These are phyloP conservation scores for Wickerhamomyces sp. DNA, from an alignment of 1,139 yeast species.

Conservation along the genomic window DNA sequence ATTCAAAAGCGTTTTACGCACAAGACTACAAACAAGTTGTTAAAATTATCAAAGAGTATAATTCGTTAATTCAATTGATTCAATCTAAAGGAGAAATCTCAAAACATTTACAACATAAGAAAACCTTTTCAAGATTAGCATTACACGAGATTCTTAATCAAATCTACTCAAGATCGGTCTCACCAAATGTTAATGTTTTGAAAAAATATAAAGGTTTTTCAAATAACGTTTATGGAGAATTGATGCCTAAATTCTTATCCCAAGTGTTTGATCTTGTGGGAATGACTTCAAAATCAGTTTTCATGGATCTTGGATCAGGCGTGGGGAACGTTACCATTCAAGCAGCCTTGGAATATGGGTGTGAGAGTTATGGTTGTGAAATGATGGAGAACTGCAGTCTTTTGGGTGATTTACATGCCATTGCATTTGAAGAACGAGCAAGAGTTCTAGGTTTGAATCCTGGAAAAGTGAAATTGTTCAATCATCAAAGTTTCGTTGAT, in stretches of 20 bases:
- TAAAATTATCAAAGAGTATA: constrained; percentile 35
- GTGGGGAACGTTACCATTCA: constrained; percentile 91
- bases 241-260: constrained; percentile 72
- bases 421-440: constrained; percentile 54
- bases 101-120: constrained; percentile 32
- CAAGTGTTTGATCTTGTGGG: constrained; percentile 62
- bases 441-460: constrained; percentile 57
- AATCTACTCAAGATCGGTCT: constrained; percentile 71
- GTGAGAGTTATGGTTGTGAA: constrained; percentile 84
- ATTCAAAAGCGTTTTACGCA: constrained; percentile 36
- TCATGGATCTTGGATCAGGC: constrained; percentile 88
- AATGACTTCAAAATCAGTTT: constrained; percentile 47
- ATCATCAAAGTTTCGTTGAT: constrained; percentile 67
- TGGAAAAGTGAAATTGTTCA: constrained; percentile 52
- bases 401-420: constrained; percentile 55
- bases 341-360: constrained; percentile 85
- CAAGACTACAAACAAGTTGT: constrained; percentile 31
- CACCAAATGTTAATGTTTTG: constrained; percentile 64
- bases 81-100: constrained; percentile 30
- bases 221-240: constrained; percentile 87
- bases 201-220: constrained; percentile 81
- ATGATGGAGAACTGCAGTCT: constrained; percentile 78
- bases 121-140: constrained; percentile 47
- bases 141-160: constrained; percentile 68
- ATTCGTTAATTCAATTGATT: constrained; percentile 30